These are phyloP conservation scores for Sarcocystis neurona DNA, from an alignment of 169 alveolate species.

Conservation along the genomic window DNA sequence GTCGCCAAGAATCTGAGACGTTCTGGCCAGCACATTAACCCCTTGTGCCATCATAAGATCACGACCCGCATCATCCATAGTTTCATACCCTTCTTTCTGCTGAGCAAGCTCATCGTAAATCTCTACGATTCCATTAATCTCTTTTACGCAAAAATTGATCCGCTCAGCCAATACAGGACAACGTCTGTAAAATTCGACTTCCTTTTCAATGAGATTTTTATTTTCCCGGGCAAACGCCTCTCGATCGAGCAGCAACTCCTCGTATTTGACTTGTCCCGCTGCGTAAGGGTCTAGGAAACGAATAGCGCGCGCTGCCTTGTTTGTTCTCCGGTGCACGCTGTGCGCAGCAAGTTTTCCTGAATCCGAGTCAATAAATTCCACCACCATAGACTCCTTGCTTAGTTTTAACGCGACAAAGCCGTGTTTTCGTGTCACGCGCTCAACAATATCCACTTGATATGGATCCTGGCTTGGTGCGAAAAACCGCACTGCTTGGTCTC, in stretches of 20 bases:
- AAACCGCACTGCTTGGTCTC: slow-evolving; percentile 34
- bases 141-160: background rate
- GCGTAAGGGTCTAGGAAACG: slow-evolving; percentile 45
- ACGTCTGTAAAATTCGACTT: slow-evolving; percentile 25
- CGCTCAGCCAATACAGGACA: slow-evolving; percentile 43
- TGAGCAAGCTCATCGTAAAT: background rate
- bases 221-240: slow-evolving; percentile 57
- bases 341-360: slow-evolving; percentile 15
- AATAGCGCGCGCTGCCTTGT: slow-evolving; percentile 30
- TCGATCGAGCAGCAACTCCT: slow-evolving; percentile 45
- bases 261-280: slow-evolving; percentile 27
- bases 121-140: slow-evolving; percentile 26
- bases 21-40: slow-evolving; percentile 6
- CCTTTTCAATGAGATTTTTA: slow-evolving; percentile 40
- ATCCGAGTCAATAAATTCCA: slow-evolving; percentile 35
- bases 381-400: slow-evolving; percentile 34
- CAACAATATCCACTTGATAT: slow-evolving; percentile 36
- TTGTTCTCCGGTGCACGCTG: slow-evolving; percentile 44
- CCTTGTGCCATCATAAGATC: slow-evolving; percentile 33
- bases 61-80: slow-evolving; percentile 34
- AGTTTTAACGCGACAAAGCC: slow-evolving; percentile 54
- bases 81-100: slow-evolving; percentile 44
- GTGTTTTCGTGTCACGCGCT: slow-evolving; percentile 22
- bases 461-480: slow-evolving; percentile 33
- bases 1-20: background rate